A percentile compares a stretch with the other conserved stretches of the same genome.
phyloP scores from a whole-genome alignment of 345 rosid species.

The Crucihimalaya himalaica region DNA sequence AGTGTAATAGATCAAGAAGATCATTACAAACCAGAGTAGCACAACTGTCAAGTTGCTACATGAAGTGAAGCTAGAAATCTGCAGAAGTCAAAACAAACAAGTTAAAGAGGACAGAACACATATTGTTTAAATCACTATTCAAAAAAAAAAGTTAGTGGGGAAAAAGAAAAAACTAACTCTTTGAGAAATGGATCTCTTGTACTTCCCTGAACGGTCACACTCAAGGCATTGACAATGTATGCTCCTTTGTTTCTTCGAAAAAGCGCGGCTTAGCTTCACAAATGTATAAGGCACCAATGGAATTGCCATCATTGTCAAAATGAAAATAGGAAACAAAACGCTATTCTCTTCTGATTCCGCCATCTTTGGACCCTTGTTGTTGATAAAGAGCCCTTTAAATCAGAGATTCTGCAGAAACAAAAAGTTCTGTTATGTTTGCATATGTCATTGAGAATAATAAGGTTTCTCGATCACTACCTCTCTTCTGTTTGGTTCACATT shows the following conservation, averaged over 20 bases:
- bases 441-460: not conserved
- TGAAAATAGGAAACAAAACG: slow-evolving; percentile 83
- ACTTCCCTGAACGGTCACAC: slow-evolving; percentile 80
- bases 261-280: slow-evolving; percentile 65
- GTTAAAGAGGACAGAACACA: not conserved
- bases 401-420: slow-evolving; percentile 24
- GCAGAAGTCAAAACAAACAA: slow-evolving; percentile 34
- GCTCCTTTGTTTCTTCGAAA: slow-evolving; percentile 61
- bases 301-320: slow-evolving; percentile 86
- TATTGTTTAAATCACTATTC: too few relatives aligned
- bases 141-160: not conserved
- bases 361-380: slow-evolving; percentile 50
- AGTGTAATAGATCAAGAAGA: slow-evolving; percentile 77
- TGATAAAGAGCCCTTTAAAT: not conserved
- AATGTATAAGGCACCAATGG: slow-evolving; percentile 87
- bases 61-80: slow-evolving; percentile 85
- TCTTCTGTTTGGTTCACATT: not conserved
- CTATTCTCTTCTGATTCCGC: slow-evolving; percentile 81
- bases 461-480: not conserved
- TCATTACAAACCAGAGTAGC: slow-evolving; percentile 78
- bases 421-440: not conserved
- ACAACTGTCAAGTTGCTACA: slow-evolving; percentile 79
- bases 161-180: slow-evolving; percentile 46
- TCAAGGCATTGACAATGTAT: slow-evolving; percentile 80
- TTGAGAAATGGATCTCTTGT: slow-evolving; percentile 71